These are phyloP conservation scores for Hondaea fermentalgiana DNA, from an alignment of 108 stramenopile genomes.

Conservation along the genomic window DNA sequence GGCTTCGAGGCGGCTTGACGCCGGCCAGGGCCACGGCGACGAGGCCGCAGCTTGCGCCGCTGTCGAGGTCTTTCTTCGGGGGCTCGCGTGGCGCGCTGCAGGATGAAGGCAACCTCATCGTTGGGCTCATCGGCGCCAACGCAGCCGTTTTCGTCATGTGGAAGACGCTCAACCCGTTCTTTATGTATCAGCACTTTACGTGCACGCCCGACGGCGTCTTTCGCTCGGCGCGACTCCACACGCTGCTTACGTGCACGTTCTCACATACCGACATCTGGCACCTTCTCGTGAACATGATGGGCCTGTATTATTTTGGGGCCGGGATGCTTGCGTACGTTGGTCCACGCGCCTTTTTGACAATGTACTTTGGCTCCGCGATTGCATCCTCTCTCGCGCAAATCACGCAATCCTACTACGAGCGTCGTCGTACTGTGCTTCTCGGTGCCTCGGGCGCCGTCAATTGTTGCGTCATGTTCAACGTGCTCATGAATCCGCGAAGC, in stretches of 20 bases:
- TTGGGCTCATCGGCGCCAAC: slow-evolving; percentile 16
- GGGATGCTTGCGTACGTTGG: not conserved
- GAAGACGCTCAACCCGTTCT: not conserved
- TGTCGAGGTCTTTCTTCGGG: not conserved
- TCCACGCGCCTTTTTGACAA: not conserved
- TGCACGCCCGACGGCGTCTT: not conserved
- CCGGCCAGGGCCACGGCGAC: too few relatives aligned
- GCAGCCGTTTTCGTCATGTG: not conserved
- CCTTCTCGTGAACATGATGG: slow-evolving; percentile 20
- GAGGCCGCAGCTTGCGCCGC: too few relatives aligned
- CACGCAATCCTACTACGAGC: not conserved
- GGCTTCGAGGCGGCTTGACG: too few relatives aligned
- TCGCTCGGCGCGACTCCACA: not conserved
- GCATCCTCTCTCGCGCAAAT: not conserved
- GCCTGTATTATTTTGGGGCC: slow-evolving; percentile 10
- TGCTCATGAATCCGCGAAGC: not conserved
- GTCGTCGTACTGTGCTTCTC: not conserved
- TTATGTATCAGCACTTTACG: slow-evolving; percentile 10
- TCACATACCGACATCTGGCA: not conserved
- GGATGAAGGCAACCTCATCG: not conserved
- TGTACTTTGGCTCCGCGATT: not conserved
- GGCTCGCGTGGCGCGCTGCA: not conserved
- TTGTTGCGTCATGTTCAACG: not conserved
- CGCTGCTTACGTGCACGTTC: not conserved
- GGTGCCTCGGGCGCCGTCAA: slow-evolving; percentile 22